These are phyloP conservation scores for Solanum ahanhuiri DNA, from an alignment of 257 asterid species.

Conservation along the genomic window DNA sequence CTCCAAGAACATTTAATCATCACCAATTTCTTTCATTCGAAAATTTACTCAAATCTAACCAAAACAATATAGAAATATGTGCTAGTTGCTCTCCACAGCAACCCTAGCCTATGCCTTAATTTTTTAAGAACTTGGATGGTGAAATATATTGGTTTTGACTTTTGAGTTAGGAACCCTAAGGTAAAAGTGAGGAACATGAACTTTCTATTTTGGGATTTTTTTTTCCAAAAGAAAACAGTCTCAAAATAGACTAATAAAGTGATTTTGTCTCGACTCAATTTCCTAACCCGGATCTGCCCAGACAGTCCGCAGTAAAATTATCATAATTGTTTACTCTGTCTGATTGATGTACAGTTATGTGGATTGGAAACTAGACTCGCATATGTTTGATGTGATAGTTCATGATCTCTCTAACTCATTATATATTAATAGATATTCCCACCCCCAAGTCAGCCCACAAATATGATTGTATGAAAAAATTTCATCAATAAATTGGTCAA, in stretches of 20 bases:
- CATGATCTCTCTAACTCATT: background rate
- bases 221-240: background rate
- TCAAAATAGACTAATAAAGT: too few species aligned
- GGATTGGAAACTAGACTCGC: background rate
- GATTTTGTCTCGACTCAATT: background rate
- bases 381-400: background rate
- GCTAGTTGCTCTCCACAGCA: background rate
- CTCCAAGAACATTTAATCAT: too few species aligned
- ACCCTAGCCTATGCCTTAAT: background rate
- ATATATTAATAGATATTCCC: background rate
- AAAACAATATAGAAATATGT: background rate
- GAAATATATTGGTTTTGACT: background rate
- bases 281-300: background rate
- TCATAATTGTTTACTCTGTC: too few species aligned
- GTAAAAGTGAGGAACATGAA: background rate
- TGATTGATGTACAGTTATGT: too few species aligned
- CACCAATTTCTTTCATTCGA: background rate
- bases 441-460: background rate
- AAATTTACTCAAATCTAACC: background rate
- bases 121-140: background rate
- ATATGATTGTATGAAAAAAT: background rate
- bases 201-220: background rate
- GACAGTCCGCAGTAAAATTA: background rate
- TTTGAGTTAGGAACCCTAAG: background rate
- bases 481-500: background rate